Evolutionary conservation across 176 grass and related monocot species (phyloP).

Genomic region (Avena eriantha): DNA sequence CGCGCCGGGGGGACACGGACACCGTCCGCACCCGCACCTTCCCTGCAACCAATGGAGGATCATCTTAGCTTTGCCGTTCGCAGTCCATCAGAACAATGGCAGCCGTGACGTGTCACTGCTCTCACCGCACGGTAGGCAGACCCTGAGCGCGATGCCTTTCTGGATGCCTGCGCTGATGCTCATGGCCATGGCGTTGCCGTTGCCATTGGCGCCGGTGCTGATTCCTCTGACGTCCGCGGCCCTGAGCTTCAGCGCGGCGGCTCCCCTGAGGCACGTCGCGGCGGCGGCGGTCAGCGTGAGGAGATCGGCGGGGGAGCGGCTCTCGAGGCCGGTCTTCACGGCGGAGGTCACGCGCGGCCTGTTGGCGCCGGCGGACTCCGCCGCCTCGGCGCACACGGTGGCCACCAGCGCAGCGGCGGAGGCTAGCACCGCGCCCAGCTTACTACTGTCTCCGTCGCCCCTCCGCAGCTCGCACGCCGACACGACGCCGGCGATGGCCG

Average conservation of each 20-base stretch:
- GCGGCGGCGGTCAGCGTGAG: slow-evolving; percentile 73
- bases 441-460: background rate
- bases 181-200: slow-evolving; percentile 26
- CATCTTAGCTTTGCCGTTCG: background rate
- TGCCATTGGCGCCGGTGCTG: background rate
- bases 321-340: slow-evolving; percentile 59
- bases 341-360: slow-evolving; percentile 61
- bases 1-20: slow-evolving; percentile 49
- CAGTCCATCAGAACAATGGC: background rate
- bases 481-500: slow-evolving; percentile 68
- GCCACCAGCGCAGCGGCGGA: slow-evolving; percentile 81
- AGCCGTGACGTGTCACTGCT: background rate
- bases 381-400: slow-evolving; percentile 90
- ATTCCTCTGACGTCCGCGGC: slow-evolving; percentile 46
- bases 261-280: slow-evolving; percentile 85
- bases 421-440: slow-evolving; percentile 57
- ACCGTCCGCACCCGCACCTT: slow-evolving; percentile 65
- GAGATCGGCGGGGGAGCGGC: slow-evolving; percentile 61
- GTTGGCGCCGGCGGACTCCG: slow-evolving; percentile 61
- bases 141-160: slow-evolving; percentile 62
- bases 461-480: slow-evolving; percentile 52
- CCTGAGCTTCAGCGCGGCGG: slow-evolving; percentile 69
- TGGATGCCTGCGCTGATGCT: slow-evolving; percentile 64
- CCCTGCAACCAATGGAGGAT: slow-evolving; percentile 51
- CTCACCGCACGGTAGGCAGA: slow-evolving; percentile 74